phyloP scores from a whole-genome alignment of 352 stramenopile species.

The Phytophthora parvispora region DNA sequence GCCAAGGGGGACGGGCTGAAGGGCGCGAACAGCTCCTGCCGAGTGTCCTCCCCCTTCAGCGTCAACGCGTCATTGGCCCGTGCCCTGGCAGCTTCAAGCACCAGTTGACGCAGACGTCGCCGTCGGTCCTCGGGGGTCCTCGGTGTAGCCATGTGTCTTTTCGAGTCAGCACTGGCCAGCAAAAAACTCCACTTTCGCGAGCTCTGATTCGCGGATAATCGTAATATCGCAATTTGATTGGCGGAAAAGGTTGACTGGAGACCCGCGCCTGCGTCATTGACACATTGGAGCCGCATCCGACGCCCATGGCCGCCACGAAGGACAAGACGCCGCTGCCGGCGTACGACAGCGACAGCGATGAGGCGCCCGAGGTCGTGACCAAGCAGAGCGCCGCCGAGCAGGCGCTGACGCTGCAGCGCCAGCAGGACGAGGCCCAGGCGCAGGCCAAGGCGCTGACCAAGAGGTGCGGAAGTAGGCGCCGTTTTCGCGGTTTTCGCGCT shows the following conservation, averaged over 20 bases:
- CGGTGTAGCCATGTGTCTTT: slow-evolving; percentile 36
- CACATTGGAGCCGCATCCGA: slow-evolving; percentile 10
- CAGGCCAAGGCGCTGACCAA: slow-evolving; percentile 53
- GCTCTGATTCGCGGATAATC: slow-evolving; percentile 35
- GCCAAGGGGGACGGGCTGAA: slow-evolving; percentile 75
- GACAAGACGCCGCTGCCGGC: slow-evolving; percentile 29
- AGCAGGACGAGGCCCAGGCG: slow-evolving; percentile 60
- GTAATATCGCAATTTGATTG: slow-evolving; percentile 17
- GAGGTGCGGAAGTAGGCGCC: slow-evolving; percentile 31
- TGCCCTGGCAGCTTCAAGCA: slow-evolving; percentile 74
- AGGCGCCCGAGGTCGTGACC: slow-evolving; percentile 82
- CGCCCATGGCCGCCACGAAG: slow-evolving; percentile 32
- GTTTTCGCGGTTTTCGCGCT: not conserved
- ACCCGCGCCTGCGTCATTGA: not conserved
- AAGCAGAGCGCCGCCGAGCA: slow-evolving; percentile 75
- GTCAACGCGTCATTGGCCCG: slow-evolving; percentile 59
- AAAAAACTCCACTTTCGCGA: not conserved
- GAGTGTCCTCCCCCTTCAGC: slow-evolving; percentile 17
- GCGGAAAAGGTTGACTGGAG: slow-evolving; percentile 46
- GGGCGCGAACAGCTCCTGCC: slow-evolving; percentile 66
- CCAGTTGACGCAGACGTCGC: slow-evolving; percentile 56
- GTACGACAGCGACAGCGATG: slow-evolving; percentile 60
- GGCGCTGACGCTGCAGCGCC: slow-evolving; percentile 53
- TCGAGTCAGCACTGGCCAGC: slow-evolving; percentile 14
- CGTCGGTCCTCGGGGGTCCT: slow-evolving; percentile 14